Conservation (phyloP, 2,329 filamentous ascomycete genomes). For the Monosporascus sp. region DNA sequence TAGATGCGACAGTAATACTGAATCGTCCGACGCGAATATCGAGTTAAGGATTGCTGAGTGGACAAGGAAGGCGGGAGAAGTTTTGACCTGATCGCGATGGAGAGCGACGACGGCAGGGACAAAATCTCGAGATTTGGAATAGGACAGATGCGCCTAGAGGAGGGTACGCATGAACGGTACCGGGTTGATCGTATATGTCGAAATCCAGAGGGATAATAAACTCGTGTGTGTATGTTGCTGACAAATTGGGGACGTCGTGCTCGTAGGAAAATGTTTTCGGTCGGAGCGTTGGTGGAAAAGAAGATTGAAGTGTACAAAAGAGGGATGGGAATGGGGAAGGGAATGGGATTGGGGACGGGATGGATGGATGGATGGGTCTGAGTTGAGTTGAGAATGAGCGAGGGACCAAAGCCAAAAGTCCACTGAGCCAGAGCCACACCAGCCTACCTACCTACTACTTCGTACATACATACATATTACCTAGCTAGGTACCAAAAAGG, state of each 20-base stretch:
- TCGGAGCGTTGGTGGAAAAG: neutral
- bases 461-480: neutral
- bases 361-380: neutral
- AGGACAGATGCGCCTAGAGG: constrained; percentile 22
- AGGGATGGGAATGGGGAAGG: neutral
- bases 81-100: constrained; percentile 16
- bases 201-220: neutral
- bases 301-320: neutral
- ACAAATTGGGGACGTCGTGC: neutral
- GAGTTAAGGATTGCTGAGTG: constrained; percentile 8
- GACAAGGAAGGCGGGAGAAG: constrained; percentile 7
- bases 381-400: neutral
- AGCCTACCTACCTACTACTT: neutral
- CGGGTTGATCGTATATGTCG: neutral
- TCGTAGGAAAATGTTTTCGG: neutral
- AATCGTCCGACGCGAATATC: constrained; percentile 9
- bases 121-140: constrained; percentile 11
- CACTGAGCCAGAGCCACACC: neutral
- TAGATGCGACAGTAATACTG: constrained; percentile 7
- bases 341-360: neutral
- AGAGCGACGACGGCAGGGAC: constrained; percentile 14
- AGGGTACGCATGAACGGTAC: neutral
- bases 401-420: neutral
- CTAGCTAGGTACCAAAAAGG: constrained; percentile 5
- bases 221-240: neutral